Base-by-base conservation (phyloP, 352 stramenopile species). In the Phytophthora cryptogea region DNA sequence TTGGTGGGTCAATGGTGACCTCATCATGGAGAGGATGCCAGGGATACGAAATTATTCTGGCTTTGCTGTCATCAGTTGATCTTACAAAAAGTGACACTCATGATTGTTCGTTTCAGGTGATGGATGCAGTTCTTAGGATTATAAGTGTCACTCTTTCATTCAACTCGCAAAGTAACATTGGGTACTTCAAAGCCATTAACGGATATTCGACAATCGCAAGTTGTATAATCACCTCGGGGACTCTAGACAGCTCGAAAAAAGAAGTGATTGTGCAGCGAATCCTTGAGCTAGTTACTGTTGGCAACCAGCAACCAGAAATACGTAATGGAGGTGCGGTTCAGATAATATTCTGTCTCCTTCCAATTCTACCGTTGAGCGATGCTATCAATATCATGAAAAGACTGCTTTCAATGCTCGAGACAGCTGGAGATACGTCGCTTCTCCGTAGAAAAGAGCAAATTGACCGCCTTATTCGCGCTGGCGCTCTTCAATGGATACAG, bases 261-360 rank as follows among this genome's bases (percentile, higher is more conserved):
- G 37, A 64, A 37, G 55, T 41, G 4, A 49, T 86, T 23, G 30
- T 93, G 26, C 75, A 78, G 52, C 71, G 76, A 17, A 40, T 91
- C 8, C 87, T 88, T 27, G 69, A 84, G 30, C 40, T 93, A 16
- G 88, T 88, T 20, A 82, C 72, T 5, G 79, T 78, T 7, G 54
- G 60, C 13, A 26, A 41, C 33, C 58, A 66, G n/a, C 49, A 72
- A 16, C 79, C 68, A 57, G 83, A 83, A 44, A 87, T 92, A 42
- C 64, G 66, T 1, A 87, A 88, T 56, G 76, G 76, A 6, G 54
- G 89, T 36, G 80, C 83, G 13, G 78, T 78, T 5, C 59, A 86
- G 7, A 72, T 73, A 8, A 11, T 92, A 5, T 89, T 92, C 46
- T 43, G 41, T 9, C 33, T 90, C 3, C 50, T 92, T 2, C 76